phyloP scores from a whole-genome alignment of 345 rosid species.

The Turritis glabra region DNA sequence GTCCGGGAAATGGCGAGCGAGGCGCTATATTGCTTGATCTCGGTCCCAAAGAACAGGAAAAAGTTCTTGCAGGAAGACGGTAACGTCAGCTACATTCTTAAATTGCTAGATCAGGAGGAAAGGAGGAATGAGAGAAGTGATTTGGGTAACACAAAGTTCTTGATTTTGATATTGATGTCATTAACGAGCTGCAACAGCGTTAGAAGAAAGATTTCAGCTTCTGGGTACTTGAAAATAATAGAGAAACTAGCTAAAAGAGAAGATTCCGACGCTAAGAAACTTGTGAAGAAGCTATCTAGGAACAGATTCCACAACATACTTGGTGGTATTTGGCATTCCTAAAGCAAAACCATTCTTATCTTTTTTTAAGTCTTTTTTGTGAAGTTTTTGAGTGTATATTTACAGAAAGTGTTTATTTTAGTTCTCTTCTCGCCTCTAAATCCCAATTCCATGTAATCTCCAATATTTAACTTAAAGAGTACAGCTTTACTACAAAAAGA shows the following conservation, averaged over 20 bases:
- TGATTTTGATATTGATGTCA: constrained; percentile 59
- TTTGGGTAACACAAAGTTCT: constrained; percentile 40
- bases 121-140: constrained; percentile 18
- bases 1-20: constrained; percentile 65
- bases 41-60: constrained; percentile 56
- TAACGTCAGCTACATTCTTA: constrained; percentile 54
- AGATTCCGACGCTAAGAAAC: constrained; percentile 65
- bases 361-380: neutral
- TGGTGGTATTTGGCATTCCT: constrained; percentile 74
- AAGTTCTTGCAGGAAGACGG: constrained; percentile 57
- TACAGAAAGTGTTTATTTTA: neutral
- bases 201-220: constrained; percentile 66
- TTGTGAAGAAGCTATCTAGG: constrained; percentile 61
- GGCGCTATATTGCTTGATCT: constrained; percentile 53
- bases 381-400: constrained; percentile 9
- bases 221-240: constrained; percentile 64
- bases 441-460: neutral
- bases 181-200: constrained; percentile 60
- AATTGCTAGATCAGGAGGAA: constrained; percentile 57
- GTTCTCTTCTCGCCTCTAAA: neutral
- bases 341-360: neutral
- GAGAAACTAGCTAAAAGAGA: constrained; percentile 72
- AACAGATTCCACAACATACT: constrained; percentile 60
- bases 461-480: neutral
- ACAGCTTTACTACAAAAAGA: neutral